Conservation (phyloP, 805 yeast genomes). For the Kazachstania taianensis region DNA sequence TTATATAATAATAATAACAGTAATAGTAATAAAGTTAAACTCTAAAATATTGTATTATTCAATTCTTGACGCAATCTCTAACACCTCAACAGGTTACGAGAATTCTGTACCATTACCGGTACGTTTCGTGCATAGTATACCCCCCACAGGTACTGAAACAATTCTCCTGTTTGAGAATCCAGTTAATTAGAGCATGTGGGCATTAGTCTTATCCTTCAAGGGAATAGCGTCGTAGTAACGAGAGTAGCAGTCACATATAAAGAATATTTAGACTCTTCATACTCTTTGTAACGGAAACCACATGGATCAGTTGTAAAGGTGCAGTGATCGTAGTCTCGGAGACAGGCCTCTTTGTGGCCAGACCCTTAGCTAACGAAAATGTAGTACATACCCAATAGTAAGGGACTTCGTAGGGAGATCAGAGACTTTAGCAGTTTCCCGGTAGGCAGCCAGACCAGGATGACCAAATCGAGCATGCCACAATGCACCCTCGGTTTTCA, state of each 20-base stretch:
- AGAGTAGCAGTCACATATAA: constrained; percentile 3
- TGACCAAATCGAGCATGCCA: no score
- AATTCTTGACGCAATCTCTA: no score
- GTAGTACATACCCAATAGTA: background rate
- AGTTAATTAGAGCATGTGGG: background rate
- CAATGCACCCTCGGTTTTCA: no score
- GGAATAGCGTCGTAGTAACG: constrained; percentile 3
- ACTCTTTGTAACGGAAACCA: constrained; percentile 1
- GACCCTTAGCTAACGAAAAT: background rate
- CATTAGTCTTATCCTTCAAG: constrained; percentile 2
- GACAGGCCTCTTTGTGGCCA: background rate
- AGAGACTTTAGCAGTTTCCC: no score
- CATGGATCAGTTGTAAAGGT: constrained; percentile 2
- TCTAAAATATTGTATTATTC: no score
- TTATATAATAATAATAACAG: no score
- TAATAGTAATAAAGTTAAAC: no score
- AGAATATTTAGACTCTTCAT: no score
- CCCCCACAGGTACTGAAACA: constrained; percentile 2
- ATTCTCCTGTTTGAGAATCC: constrained; percentile 1
- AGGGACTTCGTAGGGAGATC: background rate
- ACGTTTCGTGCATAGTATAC: background rate
- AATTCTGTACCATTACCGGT: constrained; percentile 6
- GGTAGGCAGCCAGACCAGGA: no score
- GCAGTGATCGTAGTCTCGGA: background rate
- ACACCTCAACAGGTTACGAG: background rate